These are phyloP conservation scores for Corniculantispora saksenae DNA, from an alignment of 2,329 filamentous ascomycete genomes.

Conservation along the genomic window DNA sequence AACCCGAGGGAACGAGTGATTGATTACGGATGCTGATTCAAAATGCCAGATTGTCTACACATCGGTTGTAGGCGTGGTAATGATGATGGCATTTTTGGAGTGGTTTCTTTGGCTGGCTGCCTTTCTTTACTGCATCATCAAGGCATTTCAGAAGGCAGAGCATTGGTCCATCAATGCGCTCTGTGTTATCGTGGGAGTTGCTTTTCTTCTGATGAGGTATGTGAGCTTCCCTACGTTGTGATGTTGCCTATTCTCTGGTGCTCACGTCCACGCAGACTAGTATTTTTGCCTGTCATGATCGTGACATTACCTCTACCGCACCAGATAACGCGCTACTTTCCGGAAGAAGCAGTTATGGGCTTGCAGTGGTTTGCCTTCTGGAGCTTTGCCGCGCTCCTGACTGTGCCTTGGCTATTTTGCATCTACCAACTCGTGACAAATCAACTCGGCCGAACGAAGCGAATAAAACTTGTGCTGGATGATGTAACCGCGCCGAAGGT, in stretches of 20 bases:
- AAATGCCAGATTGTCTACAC: constrained; percentile 78
- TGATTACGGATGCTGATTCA: constrained; percentile 15
- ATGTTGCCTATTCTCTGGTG: neutral
- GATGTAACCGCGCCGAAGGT: constrained; percentile 88
- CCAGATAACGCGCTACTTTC: constrained; percentile 72
- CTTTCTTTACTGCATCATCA: constrained; percentile 86
- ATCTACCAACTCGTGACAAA: constrained; percentile 89
- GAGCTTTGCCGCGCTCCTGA: constrained; percentile 82
- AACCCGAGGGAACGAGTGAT: neutral
- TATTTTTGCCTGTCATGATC: constrained; percentile 92
- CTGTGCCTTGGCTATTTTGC: constrained; percentile 89
- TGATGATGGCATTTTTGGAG: constrained; percentile 83
- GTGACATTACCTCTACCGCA: constrained; percentile 84
- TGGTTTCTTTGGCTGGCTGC: constrained; percentile 96
- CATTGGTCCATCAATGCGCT: constrained; percentile 80
- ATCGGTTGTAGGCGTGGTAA: constrained; percentile 74
- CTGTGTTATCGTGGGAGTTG: constrained; percentile 70
- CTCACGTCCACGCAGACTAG: constrained; percentile 53
- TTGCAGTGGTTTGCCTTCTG: constrained; percentile 97
- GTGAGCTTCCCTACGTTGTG: constrained; percentile 24
- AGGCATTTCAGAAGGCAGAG: constrained; percentile 87
- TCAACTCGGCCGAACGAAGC: constrained; percentile 76
- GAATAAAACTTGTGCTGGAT: constrained; percentile 82
- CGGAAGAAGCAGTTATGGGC: constrained; percentile 63
- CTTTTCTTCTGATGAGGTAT: constrained; percentile 77